Percentiles rank a stretch among this genome's conserved stretches.
These are phyloP conservation scores for Trichoderma polysporum DNA, from an alignment of 2,329 filamentous ascomycete species.

Conservation along the genomic window DNA sequence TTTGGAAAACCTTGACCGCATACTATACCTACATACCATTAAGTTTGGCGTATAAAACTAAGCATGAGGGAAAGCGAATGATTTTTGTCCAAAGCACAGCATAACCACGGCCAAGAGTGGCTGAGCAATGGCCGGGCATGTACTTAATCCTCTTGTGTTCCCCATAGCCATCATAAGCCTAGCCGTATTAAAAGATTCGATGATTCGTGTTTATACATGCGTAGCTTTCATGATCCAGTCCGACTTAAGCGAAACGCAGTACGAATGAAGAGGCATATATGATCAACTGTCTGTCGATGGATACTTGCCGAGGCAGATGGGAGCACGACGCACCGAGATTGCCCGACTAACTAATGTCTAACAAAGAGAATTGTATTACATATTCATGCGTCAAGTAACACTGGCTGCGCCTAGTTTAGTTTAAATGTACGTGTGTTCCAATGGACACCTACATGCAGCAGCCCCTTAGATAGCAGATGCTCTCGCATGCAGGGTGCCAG, in stretches of 20 bases:
- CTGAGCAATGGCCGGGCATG: not conserved
- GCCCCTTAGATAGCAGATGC: not conserved
- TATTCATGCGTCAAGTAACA: not conserved
- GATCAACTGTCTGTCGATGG: not conserved
- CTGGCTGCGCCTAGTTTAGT: not conserved
- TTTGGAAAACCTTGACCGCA: constrained; percentile 4
- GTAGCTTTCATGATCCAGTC: not conserved
- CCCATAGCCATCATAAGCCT: not conserved
- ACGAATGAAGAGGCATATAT: not conserved
- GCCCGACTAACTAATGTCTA: not conserved
- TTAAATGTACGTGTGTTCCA: not conserved
- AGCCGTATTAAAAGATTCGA: not conserved
- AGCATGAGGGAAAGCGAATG: not conserved
- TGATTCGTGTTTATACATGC: not conserved
- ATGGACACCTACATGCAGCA: not conserved
- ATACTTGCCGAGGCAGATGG: not conserved
- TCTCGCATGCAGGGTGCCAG: not conserved
- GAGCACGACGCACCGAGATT: not conserved
- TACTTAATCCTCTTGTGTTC: not conserved
- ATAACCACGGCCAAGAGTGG: not conserved
- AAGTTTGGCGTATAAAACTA: constrained; percentile 3
- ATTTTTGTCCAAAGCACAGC: not conserved
- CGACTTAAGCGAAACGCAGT: not conserved
- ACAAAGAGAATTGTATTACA: not conserved
- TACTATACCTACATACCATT: not conserved